These are phyloP conservation scores for Aspergillus terreus DNA, from an alignment of 2,329 filamentous ascomycete species.

Conservation along the genomic window DNA sequence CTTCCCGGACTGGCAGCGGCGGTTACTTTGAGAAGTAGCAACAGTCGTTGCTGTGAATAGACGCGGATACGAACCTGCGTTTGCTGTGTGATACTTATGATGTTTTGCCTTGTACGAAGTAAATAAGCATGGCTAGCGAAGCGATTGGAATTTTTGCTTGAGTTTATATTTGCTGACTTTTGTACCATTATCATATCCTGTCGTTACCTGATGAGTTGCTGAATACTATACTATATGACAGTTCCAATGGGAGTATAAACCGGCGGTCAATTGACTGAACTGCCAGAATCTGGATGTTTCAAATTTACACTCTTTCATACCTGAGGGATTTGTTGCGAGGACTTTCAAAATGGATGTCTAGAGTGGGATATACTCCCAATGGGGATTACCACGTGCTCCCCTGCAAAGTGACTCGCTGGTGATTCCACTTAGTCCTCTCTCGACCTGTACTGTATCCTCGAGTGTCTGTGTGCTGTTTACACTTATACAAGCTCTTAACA, in stretches of 20 bases:
- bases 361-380: not conserved
- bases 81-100: constrained; percentile 9
- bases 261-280: too few species aligned
- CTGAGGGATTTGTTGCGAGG: too few species aligned
- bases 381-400: not conserved
- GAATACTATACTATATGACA: not conserved
- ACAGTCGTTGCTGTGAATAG: constrained; percentile 18
- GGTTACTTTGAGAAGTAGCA: constrained; percentile 33
- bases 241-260: too few species aligned
- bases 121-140: constrained; percentile 16
- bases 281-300: too few species aligned
- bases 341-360: too few species aligned
- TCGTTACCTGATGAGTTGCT: not conserved
- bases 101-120: constrained; percentile 12
- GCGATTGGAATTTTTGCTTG: constrained; percentile 1
- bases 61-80: constrained; percentile 16
- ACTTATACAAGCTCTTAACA: too few species aligned
- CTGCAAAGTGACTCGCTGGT: not conserved
- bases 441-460: too few species aligned
- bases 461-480: too few species aligned
- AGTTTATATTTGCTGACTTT: constrained; percentile 1
- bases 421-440: not conserved
- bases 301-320: too few species aligned
- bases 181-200: not conserved
- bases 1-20: constrained; percentile 33